Evolutionary conservation across 1,284 basidiomycete species (phyloP).

Genomic region (Mycena citricolor): DNA sequence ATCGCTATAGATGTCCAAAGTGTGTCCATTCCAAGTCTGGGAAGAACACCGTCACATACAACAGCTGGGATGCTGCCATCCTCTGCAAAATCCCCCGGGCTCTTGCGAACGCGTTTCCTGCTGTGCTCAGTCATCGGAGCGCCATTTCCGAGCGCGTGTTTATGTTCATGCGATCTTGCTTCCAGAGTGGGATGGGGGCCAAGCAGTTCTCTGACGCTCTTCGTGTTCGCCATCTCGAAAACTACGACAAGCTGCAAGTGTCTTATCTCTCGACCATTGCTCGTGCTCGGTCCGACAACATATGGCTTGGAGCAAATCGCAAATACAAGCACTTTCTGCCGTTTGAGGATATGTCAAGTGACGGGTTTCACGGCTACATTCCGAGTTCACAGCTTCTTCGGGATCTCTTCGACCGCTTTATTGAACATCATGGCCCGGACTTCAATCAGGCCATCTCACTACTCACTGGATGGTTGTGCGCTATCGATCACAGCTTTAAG

Average conservation of each 20-base stretch:
- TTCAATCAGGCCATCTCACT: slow-evolving; percentile 30
- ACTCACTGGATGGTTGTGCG: slow-evolving; percentile 25
- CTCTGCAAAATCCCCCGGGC: slow-evolving; percentile 20
- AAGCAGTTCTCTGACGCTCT: slow-evolving; percentile 29
- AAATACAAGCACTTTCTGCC: slow-evolving; percentile 24
- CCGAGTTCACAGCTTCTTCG: slow-evolving; percentile 28
- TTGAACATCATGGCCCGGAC: slow-evolving; percentile 24
- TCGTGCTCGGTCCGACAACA: background rate
- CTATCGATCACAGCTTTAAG: slow-evolving; percentile 33
- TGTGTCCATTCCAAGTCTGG: slow-evolving; percentile 21
- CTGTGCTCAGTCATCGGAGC: slow-evolving; percentile 24
- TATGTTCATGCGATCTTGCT: slow-evolving; percentile 25
- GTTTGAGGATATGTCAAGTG: slow-evolving; percentile 21
- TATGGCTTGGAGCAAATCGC: background rate
- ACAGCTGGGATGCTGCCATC: slow-evolving; percentile 29
- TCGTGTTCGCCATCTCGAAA: slow-evolving; percentile 24
- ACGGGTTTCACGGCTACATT: slow-evolving; percentile 26
- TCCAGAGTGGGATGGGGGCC: slow-evolving; percentile 29
- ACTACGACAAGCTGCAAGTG: slow-evolving; percentile 25
- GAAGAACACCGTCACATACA: slow-evolving; percentile 25
- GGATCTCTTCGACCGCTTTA: slow-evolving; percentile 29
- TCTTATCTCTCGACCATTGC: slow-evolving; percentile 24
- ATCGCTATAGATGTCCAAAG: slow-evolving; percentile 23
- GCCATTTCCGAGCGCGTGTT: slow-evolving; percentile 22
- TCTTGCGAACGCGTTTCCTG: slow-evolving; percentile 29